Evolutionary conservation across 2,329 filamentous ascomycete genomes (phyloP), one percentile per base, ranked within the genome.

Genomic region (Lasiodiplodia citricola): DNA sequence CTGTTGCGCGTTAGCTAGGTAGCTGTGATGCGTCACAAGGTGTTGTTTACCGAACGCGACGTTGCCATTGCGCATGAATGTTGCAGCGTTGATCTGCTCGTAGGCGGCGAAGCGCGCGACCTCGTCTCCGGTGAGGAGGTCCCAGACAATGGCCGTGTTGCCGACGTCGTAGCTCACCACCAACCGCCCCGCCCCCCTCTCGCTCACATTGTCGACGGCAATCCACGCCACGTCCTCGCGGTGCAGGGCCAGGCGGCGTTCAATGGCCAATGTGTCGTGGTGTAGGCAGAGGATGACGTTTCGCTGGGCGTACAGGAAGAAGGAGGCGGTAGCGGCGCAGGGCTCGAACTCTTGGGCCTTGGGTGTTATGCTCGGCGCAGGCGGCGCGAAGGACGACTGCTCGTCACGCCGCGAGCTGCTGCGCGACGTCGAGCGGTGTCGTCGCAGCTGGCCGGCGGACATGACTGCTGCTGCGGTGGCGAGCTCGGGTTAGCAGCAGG

Each of bases 1-100:
- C 95, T 98, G 74, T 11, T 5, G 56, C 18, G 58, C 58, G 38
- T 68, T 55, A 68, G 67, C 31, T 13, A 18, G 6, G 18, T 8
- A n/a, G 37, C 37, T 25, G 38, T 2, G 11, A 23, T 23, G 54
- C 6, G 44, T 18, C 52, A 35, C 35, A 50, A 21, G 28, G n/a
- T 38, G 65, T 25, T 47, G 50, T 90, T 80, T 85, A 97, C 95
- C 96, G 84, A 98, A 98, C 47, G 93, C 95, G 73, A 99, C 91
- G 81, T 97, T 97, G 67, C 96, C 96, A 81, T 97, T 97, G 55
- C 91, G 88, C 94, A 99, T 97, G 93, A 96, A 99, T 14, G 92
- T 87, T 47, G 94, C 95, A 37, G 93, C 91, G 25, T 90, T 90
- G 71, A 98, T 87, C 72, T 92, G 88, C 76, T 97, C 93, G 76